These are phyloP conservation scores for Acanthamoeba royreba DNA, from an alignment of 208 protist species.

Conservation along the genomic window DNA sequence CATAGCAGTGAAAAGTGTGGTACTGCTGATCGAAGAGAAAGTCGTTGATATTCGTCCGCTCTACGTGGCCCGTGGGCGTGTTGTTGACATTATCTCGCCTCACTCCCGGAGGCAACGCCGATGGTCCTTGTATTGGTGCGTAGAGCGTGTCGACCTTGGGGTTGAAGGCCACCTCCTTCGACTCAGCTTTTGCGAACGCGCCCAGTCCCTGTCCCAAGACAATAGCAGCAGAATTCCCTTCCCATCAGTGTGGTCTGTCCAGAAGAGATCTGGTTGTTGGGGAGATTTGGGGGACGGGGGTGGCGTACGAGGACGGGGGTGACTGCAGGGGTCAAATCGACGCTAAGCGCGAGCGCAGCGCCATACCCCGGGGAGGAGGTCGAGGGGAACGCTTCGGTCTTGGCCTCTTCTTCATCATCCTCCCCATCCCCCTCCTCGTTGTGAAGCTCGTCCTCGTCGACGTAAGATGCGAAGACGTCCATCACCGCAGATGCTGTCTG, in stretches of 20 bases:
- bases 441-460: background rate
- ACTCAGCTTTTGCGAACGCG: background rate
- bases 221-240: background rate
- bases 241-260: background rate
- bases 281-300: too few species aligned
- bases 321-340: background rate
- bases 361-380: background rate
- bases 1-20: slow-evolving; percentile 21
- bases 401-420: background rate
- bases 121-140: background rate
- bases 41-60: background rate
- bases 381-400: background rate
- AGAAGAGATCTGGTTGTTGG: background rate
- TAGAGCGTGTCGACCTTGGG: slow-evolving; percentile 25
- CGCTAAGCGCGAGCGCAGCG: background rate
- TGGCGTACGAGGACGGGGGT: background rate
- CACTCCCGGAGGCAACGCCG: background rate
- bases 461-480: background rate
- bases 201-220: background rate
- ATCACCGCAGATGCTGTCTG: too few species aligned
- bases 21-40: slow-evolving; percentile 12
- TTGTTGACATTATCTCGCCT: background rate
- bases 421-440: background rate
- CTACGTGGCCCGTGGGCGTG: background rate
- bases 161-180: slow-evolving; percentile 22